These are phyloP conservation scores for Talaromyces thailandensis DNA, from an alignment of 495 filamentous ascomycete genomes.

Conservation along the genomic window DNA sequence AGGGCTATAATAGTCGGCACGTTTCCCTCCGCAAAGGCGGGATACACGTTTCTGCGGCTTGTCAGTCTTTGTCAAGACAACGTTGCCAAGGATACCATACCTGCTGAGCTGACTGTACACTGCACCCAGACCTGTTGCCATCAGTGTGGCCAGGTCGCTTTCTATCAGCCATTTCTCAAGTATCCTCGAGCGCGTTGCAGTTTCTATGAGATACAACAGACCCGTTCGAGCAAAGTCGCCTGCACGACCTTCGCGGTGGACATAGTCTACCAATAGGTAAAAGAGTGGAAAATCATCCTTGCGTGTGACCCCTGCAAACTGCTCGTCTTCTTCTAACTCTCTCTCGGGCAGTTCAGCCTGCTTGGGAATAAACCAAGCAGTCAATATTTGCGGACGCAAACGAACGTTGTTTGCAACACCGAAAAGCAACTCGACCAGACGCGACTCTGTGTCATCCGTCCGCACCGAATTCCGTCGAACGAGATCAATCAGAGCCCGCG, in stretches of 20 bases:
- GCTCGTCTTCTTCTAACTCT: slow-evolving; percentile 38
- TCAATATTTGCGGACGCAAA: slow-evolving; percentile 71
- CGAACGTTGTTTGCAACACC: slow-evolving; percentile 92
- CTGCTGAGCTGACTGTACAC: slow-evolving; percentile 93
- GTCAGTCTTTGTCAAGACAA: background rate
- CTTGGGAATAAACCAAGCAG: slow-evolving; percentile 70
- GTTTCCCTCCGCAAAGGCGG: slow-evolving; percentile 44
- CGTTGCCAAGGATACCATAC: slow-evolving; percentile 32
- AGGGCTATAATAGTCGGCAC: slow-evolving; percentile 75
- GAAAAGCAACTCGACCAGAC: slow-evolving; percentile 86
- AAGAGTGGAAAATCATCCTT: slow-evolving; percentile 94
- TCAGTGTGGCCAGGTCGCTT: slow-evolving; percentile 90
- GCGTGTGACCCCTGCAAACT: slow-evolving; percentile 76
- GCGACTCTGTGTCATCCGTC: slow-evolving; percentile 67
- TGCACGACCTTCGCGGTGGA: slow-evolving; percentile 84
- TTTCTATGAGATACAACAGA: slow-evolving; percentile 90
- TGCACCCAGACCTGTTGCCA: slow-evolving; percentile 93
- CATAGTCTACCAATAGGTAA: slow-evolving; percentile 90
- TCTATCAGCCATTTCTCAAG: slow-evolving; percentile 95
- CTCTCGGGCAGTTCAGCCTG: slow-evolving; percentile 6
- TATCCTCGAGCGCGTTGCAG: slow-evolving; percentile 68
- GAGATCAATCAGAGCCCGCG: slow-evolving; percentile 72
- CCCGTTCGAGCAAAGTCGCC: slow-evolving; percentile 98
- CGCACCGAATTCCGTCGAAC: slow-evolving; percentile 47
- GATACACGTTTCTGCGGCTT: slow-evolving; percentile 25